A percentile compares a stretch with the other conserved stretches of the same genome.
These are phyloP conservation scores for Clonostachys byssicola DNA, from an alignment of 2,329 filamentous ascomycete genomes.

Conservation along the genomic window DNA sequence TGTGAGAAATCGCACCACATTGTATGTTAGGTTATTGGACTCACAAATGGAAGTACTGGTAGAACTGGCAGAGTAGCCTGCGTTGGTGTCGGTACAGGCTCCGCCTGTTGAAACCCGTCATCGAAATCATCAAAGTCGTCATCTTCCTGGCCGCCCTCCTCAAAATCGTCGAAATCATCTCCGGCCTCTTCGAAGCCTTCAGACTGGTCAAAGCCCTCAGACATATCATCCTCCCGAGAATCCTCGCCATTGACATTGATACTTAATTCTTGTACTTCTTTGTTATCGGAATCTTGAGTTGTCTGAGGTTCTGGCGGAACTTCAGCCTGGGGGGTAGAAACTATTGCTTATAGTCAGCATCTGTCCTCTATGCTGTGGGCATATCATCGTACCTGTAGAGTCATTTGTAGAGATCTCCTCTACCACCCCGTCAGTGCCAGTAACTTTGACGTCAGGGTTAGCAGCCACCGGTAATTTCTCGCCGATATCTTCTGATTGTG, in stretches of 20 bases:
- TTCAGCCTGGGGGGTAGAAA: too few relatives aligned
- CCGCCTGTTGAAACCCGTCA: conserved; percentile 62
- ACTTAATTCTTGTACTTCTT: too few relatives aligned
- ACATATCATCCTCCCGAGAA: too few relatives aligned
- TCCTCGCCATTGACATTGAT: too few relatives aligned
- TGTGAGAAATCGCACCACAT: conserved; percentile 11
- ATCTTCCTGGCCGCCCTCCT: conserved; percentile 46
- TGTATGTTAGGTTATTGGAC: conserved; percentile 4
- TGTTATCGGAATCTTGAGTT: too few relatives aligned
- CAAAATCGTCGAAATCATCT: conserved; percentile 60
- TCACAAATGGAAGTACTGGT: conserved; percentile 40
- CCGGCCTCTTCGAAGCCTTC: conserved; percentile 33
- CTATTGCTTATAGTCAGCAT: too few relatives aligned
- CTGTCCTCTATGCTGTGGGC: too few relatives aligned
- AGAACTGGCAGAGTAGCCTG: conserved; percentile 24
- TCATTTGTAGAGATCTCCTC: too few relatives aligned
- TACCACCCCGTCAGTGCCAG: too few relatives aligned
- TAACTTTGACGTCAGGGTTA: conserved; percentile 46
- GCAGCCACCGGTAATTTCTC: conserved; percentile 46
- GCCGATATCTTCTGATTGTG: conserved; percentile 37
- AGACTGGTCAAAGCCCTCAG: too few relatives aligned
- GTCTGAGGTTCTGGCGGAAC: too few relatives aligned
- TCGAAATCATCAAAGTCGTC: conserved; percentile 68
- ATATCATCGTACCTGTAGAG: too few relatives aligned
- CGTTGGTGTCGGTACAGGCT: conserved; percentile 17